Evolutionary conservation across 176 grass and related monocot species (phyloP).

Genomic region (Ampelocalamus luodianensis): DNA sequence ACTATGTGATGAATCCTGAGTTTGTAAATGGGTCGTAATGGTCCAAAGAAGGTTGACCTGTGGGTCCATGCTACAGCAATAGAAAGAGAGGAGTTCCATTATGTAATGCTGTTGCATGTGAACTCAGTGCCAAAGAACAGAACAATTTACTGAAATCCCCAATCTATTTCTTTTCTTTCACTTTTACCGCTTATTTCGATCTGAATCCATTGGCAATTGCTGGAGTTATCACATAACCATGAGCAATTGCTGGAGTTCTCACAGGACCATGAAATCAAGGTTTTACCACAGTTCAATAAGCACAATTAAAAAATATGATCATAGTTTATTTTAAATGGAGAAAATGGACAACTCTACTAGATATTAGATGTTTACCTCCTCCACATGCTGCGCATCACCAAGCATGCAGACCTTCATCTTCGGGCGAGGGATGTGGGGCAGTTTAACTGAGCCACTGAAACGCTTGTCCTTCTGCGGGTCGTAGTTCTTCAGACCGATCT

Average conservation of each 20-base stretch:
- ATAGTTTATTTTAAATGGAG: background rate
- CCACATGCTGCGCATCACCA: slow-evolving; percentile 51
- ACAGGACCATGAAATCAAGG: background rate
- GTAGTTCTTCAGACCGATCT: slow-evolving; percentile 55
- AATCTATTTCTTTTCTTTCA: background rate
- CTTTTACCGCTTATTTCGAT: background rate
- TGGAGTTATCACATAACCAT: background rate
- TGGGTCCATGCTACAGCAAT: background rate
- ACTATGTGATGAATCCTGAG: background rate
- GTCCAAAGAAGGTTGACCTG: background rate
- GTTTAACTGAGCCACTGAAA: slow-evolving; percentile 45
- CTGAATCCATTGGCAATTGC: background rate
- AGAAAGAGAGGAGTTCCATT: background rate
- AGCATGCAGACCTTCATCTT: slow-evolving; percentile 63
- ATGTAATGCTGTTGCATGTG: background rate
- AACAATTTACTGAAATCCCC: too few species aligned
- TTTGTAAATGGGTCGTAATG: background rate
- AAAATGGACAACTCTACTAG: background rate
- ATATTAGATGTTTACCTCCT: slow-evolving; percentile 34
- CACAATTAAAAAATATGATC: background rate
- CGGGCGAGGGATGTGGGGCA: slow-evolving; percentile 44
- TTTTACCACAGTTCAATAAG: background rate
- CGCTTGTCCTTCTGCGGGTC: slow-evolving; percentile 55
- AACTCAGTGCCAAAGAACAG: background rate
- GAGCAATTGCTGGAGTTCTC: background rate